Percentiles rank a stretch among this genome's conserved stretches.
Conservation (phyloP, 768 basidiomycete species). For the Leucocoprinus birnbaumii region DNA sequence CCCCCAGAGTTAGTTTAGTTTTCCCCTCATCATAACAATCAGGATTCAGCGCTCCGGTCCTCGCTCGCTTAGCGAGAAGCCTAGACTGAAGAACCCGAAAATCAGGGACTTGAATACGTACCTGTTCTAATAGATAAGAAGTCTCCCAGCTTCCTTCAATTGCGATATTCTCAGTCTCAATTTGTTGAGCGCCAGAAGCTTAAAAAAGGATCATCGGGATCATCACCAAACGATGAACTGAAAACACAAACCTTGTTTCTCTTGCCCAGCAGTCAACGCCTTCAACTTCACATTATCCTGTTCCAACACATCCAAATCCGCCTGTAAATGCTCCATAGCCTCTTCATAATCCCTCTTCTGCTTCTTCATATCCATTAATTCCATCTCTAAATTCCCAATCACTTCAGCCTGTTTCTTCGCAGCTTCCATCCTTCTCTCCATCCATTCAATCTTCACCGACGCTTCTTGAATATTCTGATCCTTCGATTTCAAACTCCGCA, state of each 20-base stretch:
- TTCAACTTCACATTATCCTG: conserved; percentile 88
- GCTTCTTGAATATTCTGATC: conserved; percentile 91
- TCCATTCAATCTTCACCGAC: conserved; percentile 88
- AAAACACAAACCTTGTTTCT: conserved; percentile 60
- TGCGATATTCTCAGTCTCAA: conserved; percentile 58
- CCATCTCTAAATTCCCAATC: conserved; percentile 76
- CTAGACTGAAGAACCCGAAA: neutral
- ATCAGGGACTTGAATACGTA: conserved; percentile 24
- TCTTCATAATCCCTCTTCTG: conserved; percentile 91
- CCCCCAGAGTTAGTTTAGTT: neutral
- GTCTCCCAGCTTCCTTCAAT: conserved; percentile 85
- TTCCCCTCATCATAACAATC: neutral
- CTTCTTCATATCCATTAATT: conserved; percentile 78
- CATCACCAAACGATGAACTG: neutral
- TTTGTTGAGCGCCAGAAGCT: conserved; percentile 47
- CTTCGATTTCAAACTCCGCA: conserved; percentile 79
- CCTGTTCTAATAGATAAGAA: conserved; percentile 86
- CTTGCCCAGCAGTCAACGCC: conserved; percentile 57
- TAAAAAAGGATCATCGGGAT: neutral
- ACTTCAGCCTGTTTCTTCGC: conserved; percentile 88
- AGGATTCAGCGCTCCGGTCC: neutral
- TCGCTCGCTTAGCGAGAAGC: neutral
- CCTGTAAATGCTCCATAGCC: conserved; percentile 89
- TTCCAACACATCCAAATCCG: conserved; percentile 82
- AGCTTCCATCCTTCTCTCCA: conserved; percentile 90